Evolutionary conservation across 192 early-diverging fungal species (phyloP), one percentile per base, ranked within the genome.

Genomic region (Gorgonomyces haynaldii): DNA sequence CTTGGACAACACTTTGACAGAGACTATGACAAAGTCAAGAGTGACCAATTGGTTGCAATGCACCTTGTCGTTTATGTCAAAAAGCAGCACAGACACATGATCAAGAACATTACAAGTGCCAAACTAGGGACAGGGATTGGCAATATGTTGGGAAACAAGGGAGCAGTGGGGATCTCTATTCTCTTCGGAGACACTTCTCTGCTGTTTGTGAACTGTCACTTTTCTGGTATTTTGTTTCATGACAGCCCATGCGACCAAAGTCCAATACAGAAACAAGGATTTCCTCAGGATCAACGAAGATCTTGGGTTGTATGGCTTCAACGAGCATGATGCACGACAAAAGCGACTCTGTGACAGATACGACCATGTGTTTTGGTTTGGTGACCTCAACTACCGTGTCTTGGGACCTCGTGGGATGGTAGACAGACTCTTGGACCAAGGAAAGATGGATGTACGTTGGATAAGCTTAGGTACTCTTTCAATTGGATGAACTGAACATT

Each of bases 301-400:
- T 16, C 10, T 57, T 8, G 23, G 21, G 7, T 28, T 56, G 12
- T 24, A 8, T 27, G 54, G 54, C 4, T 52, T 41, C 13, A 27
- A 42, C 10, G 22, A 45, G 9, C 30, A 17, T 22, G 53, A 54
- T 19, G 17, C 12, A 28, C 42, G 26, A 2, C 25, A 43, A 16
- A 28, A 22, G 26, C 26, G 15, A 4, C 15, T 16, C 5, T 28
- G 16, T 43, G 42, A 43, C 15, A 5, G 42, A 43, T 43, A 28
- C 26, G 42, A 43, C 16, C 79, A 85, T 59, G 64, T 84, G n/a
- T 72, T 98, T 38, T 98, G 86, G 82, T 55, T 93, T 13, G 95
- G 95, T 25, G 95, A 98, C 56, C 57, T 98, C 44, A 98, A 98
- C 60, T 96, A 98, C 64, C 79, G 95, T 1, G 64, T 98, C 23